A percentile compares a stretch with the other conserved stretches of the same genome.
phyloP scores from a whole-genome alignment of 805 yeast species.

The Candida wancherniae region DNA sequence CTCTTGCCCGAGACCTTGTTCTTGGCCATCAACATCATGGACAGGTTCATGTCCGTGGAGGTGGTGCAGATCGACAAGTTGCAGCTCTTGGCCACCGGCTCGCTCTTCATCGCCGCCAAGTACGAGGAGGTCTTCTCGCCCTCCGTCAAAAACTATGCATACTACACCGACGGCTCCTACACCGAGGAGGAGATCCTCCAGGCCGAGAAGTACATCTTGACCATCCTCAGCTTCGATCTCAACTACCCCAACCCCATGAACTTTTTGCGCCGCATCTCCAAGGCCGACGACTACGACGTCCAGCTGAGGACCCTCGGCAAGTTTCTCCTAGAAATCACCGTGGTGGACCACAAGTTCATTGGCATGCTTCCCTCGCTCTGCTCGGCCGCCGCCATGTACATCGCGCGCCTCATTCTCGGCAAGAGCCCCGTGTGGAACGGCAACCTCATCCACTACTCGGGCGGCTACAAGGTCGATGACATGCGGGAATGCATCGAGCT shows the following conservation, averaged over 20 bases:
- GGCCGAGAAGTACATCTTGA: slow-evolving; percentile 77
- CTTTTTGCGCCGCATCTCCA: slow-evolving; percentile 80
- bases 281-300: slow-evolving; percentile 85
- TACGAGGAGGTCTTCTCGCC: slow-evolving; percentile 91
- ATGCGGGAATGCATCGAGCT: slow-evolving; percentile 67
- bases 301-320: slow-evolving; percentile 82
- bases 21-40: slow-evolving; percentile 81
- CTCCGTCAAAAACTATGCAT: slow-evolving; percentile 77
- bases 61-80: slow-evolving; percentile 71
- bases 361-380: slow-evolving; percentile 70
- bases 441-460: slow-evolving; percentile 84
- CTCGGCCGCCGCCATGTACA: slow-evolving; percentile 85
- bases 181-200: slow-evolving; percentile 74
- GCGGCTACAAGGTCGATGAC: slow-evolving; percentile 76
- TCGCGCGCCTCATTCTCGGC: slow-evolving; percentile 69
- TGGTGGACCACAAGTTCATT: slow-evolving; percentile 71
- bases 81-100: slow-evolving; percentile 81
- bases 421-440: slow-evolving; percentile 72
- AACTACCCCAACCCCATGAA: slow-evolving; percentile 88
- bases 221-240: slow-evolving; percentile 66
- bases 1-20: slow-evolving; percentile 82
- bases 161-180: slow-evolving; percentile 82
- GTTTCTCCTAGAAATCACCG: slow-evolving; percentile 71
- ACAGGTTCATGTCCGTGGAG: slow-evolving; percentile 74
- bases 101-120: slow-evolving; percentile 85